Percentiles rank a stretch among this genome's conserved stretches.
phyloP scores from a whole-genome alignment of 495 filamentous ascomycete species.

The Hypoxylon rickii region DNA sequence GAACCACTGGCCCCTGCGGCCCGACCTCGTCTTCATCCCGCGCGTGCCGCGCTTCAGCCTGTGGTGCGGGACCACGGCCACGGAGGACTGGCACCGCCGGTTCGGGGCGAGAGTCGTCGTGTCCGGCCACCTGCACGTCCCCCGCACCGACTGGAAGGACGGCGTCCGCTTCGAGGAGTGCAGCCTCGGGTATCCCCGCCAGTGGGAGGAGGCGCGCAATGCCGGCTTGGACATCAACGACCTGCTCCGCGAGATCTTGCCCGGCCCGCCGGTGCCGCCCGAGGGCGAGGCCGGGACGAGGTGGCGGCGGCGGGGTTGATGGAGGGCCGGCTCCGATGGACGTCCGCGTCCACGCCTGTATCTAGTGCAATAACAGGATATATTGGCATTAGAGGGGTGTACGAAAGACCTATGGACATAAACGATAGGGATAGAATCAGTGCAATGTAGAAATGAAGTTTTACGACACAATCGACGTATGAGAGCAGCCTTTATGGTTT shows the following conservation, averaged over 20 bases:
- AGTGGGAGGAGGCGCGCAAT: conserved; percentile 37
- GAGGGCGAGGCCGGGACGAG: conserved; percentile 27
- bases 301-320: conserved; percentile 36
- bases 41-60: conserved; percentile 39
- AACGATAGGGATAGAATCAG: too few relatives aligned
- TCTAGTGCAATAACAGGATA: too few relatives aligned
- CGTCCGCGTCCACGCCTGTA: too few relatives aligned
- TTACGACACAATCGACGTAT: too few relatives aligned
- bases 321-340: neutral
- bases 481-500: too few relatives aligned
- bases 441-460: too few relatives aligned
- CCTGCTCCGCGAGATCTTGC: conserved; percentile 40
- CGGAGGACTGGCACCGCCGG: conserved; percentile 39
- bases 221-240: conserved; percentile 35
- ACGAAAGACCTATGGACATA: too few relatives aligned
- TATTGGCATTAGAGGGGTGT: too few relatives aligned
- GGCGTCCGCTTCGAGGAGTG: conserved; percentile 42
- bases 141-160: conserved; percentile 43
- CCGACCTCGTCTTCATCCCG: conserved; percentile 42
- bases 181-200: conserved; percentile 40
- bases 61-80: conserved; percentile 43
- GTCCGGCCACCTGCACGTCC: conserved; percentile 40
- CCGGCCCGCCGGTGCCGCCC: conserved; percentile 30
- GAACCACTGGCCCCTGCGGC: conserved; percentile 44
- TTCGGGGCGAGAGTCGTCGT: conserved; percentile 42